phyloP scores from a whole-genome alignment of 495 filamentous ascomycete species.

The Trichoderma asperelloides region DNA sequence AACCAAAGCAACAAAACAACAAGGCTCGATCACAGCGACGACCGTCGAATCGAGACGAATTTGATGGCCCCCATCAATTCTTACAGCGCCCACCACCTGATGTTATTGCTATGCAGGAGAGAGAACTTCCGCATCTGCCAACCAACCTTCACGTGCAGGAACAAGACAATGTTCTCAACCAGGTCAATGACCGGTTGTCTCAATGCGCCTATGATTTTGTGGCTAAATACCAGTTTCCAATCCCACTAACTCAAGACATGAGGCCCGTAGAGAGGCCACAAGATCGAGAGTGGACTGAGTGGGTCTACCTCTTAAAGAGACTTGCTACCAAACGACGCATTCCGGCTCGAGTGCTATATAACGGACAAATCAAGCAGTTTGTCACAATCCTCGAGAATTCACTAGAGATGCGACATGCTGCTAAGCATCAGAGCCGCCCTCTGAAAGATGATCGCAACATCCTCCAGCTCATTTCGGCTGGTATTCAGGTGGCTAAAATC shows the following conservation, averaged over 20 bases:
- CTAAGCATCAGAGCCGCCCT: slow-evolving; percentile 72
- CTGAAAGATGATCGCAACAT: slow-evolving; percentile 87
- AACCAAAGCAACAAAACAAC: slow-evolving; percentile 40
- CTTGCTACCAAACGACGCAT: slow-evolving; percentile 79
- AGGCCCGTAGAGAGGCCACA: slow-evolving; percentile 67
- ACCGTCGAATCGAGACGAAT: slow-evolving; percentile 78
- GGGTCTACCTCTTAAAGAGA: slow-evolving; percentile 80
- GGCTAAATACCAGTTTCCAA: slow-evolving; percentile 81
- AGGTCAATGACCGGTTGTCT: slow-evolving; percentile 75
- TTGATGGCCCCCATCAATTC: slow-evolving; percentile 77
- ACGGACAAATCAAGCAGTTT: slow-evolving; percentile 83
- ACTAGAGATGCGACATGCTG: slow-evolving; percentile 70
- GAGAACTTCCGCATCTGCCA: slow-evolving; percentile 71
- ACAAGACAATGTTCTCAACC: slow-evolving; percentile 68
- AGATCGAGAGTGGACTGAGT: slow-evolving; percentile 86
- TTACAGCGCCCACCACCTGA: slow-evolving; percentile 57
- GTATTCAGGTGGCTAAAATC: slow-evolving; percentile 79
- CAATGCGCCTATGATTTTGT: slow-evolving; percentile 84
- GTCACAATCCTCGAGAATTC: slow-evolving; percentile 77
- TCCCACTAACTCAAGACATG: slow-evolving; percentile 71
- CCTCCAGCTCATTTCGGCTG: slow-evolving; percentile 75
- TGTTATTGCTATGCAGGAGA: slow-evolving; percentile 61
- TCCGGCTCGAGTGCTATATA: slow-evolving; percentile 72
- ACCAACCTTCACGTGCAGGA: slow-evolving; percentile 74
- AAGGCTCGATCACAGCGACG: slow-evolving; percentile 58